A percentile compares a stretch with the other conserved stretches of the same genome.
Evolutionary conservation across 768 basidiomycete species (phyloP).

Genomic region (Hericium alpestre): DNA sequence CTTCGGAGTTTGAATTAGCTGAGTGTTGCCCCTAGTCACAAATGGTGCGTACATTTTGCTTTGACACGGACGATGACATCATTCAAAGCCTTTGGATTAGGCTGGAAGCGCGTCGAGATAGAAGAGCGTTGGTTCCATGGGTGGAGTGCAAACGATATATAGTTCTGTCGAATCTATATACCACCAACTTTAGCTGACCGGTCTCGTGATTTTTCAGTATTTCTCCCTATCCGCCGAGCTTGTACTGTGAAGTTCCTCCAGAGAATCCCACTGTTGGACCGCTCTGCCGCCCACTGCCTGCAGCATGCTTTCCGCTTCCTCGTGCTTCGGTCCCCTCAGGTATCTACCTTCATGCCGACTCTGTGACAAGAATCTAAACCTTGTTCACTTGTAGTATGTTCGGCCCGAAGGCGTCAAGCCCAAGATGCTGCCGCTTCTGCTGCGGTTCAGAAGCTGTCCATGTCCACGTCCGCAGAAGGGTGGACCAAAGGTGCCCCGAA

Average conservation of each 20-base stretch:
- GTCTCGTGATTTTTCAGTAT: constrained; percentile 9
- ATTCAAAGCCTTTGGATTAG: constrained; percentile 16
- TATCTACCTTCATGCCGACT: constrained; percentile 9
- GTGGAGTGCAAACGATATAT: constrained; percentile 23
- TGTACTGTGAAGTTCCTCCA: constrained; percentile 28
- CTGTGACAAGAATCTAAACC: neutral
- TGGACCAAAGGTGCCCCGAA: no score
- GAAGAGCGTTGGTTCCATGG: constrained; percentile 32
- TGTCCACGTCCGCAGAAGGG: no score
- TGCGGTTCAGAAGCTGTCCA: neutral
- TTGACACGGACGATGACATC: neutral
- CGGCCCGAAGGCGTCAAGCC: constrained; percentile 11
- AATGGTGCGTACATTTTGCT: constrained; percentile 22
- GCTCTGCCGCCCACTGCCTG: constrained; percentile 36
- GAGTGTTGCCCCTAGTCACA: no score
- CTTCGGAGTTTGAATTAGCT: no score
- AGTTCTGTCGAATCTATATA: neutral
- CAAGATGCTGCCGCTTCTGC: neutral
- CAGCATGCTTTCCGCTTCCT: constrained; percentile 17
- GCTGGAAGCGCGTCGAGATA: constrained; percentile 38
- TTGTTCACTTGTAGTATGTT: constrained; percentile 5
- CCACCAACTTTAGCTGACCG: no score
- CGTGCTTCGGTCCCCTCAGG: constrained; percentile 22
- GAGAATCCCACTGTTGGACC: constrained; percentile 28
- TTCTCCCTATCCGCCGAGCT: constrained; percentile 30